phyloP scores from a whole-genome alignment of 176 grass and related monocot genomes.

The Triticum aestivum region IWGSC_CS_RefSeq_v2.1 NC_057812.1:251599066-251599565 shows the following conservation, averaged over 20 bases:
- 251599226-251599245: too few relatives aligned
- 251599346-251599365: background rate
- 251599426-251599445: slow-evolving; percentile 69
- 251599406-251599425: slow-evolving; percentile 54
- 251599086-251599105: background rate
- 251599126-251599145: too few relatives aligned
- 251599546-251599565: background rate
- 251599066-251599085: background rate
- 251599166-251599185: too few relatives aligned
- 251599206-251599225: too few relatives aligned
- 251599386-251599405: slow-evolving; percentile 51
- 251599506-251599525: slow-evolving; percentile 59
- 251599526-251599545: background rate
- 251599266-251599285: background rate
- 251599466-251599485: slow-evolving; percentile 79
- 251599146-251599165: too few relatives aligned
- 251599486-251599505: slow-evolving; percentile 73
- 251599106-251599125: background rate
- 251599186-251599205: too few relatives aligned
- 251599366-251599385: background rate
- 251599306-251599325: background rate
- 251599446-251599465: slow-evolving; percentile 57
- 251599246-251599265: too few relatives aligned
- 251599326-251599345: background rate
- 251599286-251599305: background rate